phyloP scores from a whole-genome alignment of 768 basidiomycete genomes.

The Lactifluus piperatus region DNA sequence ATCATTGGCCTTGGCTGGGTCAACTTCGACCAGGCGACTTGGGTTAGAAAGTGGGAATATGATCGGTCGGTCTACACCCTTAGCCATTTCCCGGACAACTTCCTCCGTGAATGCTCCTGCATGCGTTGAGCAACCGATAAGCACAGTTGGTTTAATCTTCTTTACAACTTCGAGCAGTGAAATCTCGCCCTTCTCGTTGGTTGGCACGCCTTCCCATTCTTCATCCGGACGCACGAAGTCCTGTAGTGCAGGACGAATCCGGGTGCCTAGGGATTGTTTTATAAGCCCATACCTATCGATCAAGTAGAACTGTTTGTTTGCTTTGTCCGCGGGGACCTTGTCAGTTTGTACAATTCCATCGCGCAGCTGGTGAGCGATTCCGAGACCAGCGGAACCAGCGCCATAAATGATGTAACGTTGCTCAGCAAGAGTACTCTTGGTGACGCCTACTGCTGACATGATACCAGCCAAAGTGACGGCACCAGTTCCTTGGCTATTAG shows the following conservation, averaged over 20 bases:
- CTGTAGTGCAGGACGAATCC: slow-evolving; percentile 38
- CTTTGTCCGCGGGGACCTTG: slow-evolving; percentile 42
- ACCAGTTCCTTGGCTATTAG: slow-evolving; percentile 59
- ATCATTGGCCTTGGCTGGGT: slow-evolving; percentile 57
- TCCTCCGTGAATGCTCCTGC: slow-evolving; percentile 73
- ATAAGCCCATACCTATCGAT: slow-evolving; percentile 63
- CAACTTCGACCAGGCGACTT: slow-evolving; percentile 64
- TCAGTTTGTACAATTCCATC: slow-evolving; percentile 62
- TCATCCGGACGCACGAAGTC: slow-evolving; percentile 51
- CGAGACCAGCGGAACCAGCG: slow-evolving; percentile 75
- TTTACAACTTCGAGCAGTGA: slow-evolving; percentile 61
- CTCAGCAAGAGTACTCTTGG: slow-evolving; percentile 53
- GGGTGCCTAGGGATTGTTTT: slow-evolving; percentile 38
- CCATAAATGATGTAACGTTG: slow-evolving; percentile 77
- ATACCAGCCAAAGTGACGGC: slow-evolving; percentile 64
- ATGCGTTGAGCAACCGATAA: slow-evolving; percentile 79
- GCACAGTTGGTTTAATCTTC: slow-evolving; percentile 65
- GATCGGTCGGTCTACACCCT: slow-evolving; percentile 62
- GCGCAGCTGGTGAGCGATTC: slow-evolving; percentile 67
- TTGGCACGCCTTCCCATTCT: slow-evolving; percentile 40
- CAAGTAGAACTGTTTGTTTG: slow-evolving; percentile 60
- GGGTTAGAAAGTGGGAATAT: slow-evolving; percentile 84
- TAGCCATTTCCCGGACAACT: slow-evolving; percentile 59
- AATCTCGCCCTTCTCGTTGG: slow-evolving; percentile 35
- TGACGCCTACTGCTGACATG: slow-evolving; percentile 61